phyloP scores from a whole-genome alignment of 805 yeast genomes.

The Yamadazyma kitorensis region DNA sequence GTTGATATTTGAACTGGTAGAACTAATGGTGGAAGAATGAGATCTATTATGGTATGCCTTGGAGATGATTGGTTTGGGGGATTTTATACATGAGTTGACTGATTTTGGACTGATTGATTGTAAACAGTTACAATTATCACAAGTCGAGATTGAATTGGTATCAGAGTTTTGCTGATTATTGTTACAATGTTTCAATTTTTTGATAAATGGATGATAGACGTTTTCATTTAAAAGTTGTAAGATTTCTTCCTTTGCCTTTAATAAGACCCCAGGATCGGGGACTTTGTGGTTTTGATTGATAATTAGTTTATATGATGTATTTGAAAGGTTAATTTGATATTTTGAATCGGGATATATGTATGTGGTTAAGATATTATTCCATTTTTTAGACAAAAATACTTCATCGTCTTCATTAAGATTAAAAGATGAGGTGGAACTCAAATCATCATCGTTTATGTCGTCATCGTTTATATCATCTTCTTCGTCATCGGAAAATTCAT shows the following conservation, averaged over 20 bases:
- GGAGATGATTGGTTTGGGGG: too few relatives aligned
- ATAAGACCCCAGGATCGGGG: conserved; percentile 25
- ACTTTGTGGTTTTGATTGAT: conserved; percentile 16
- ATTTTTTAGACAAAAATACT: conserved; percentile 20
- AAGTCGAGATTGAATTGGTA: too few relatives aligned
- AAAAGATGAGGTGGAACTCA: conserved; percentile 1
- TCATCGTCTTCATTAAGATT: conserved; percentile 5
- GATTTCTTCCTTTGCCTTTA: conserved; percentile 29
- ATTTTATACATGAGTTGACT: too few relatives aligned
- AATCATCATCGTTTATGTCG: conserved; percentile 4
- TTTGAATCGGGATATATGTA: conserved; percentile 44
- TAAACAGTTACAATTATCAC: conserved; percentile 2
- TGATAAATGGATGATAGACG: conserved; percentile 22
- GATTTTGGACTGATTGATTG: conserved; percentile 2
- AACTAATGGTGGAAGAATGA: too few relatives aligned
- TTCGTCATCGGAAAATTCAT: conserved; percentile 10
- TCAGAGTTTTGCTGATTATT: too few relatives aligned
- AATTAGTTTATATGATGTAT: conserved; percentile 29
- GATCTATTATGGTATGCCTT: too few relatives aligned
- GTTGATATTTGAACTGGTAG: too few relatives aligned
- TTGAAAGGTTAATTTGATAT: conserved; percentile 48
- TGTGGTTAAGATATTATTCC: conserved; percentile 36
- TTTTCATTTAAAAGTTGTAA: conserved; percentile 34
- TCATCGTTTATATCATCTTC: conserved; percentile 4
- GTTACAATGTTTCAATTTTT: conserved; percentile 8